Conservation (phyloP, 495 filamentous ascomycete genomes). For the Pseudomonodictys pantanalensis region DNA sequence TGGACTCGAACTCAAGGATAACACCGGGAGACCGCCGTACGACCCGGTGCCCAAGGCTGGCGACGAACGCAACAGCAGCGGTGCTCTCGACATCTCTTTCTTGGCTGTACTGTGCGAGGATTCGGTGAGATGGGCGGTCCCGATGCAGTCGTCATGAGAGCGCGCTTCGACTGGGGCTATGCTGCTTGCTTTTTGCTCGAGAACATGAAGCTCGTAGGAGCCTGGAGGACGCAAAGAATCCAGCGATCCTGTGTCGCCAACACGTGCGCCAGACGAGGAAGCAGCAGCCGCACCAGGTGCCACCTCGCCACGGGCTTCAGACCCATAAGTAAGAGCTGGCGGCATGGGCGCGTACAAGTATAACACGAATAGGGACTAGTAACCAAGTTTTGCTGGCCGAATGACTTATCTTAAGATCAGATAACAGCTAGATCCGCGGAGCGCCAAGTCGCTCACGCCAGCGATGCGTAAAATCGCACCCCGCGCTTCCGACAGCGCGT, state of each 20-base stretch:
- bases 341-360: constrained; percentile 12
- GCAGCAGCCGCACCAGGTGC: neutral
- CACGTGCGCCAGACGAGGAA: constrained; percentile 9
- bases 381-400: neutral
- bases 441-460: neutral
- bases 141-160: constrained; percentile 19
- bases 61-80: constrained; percentile 32
- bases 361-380: constrained; percentile 2
- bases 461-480: neutral
- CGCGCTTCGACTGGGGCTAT: constrained; percentile 1
- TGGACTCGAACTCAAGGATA: constrained; percentile 30
- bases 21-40: constrained; percentile 32
- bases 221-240: neutral
- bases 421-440: constrained; percentile 29
- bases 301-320: neutral
- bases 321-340: constrained; percentile 21
- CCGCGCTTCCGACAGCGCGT: neutral
- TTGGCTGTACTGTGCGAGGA: neutral
- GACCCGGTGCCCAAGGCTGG: constrained; percentile 35
- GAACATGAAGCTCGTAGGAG: constrained; percentile 27
- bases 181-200: constrained; percentile 24
- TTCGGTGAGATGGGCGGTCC: neutral
- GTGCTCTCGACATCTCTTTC: constrained; percentile 31
- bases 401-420: constrained; percentile 20
- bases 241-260: constrained; percentile 2